phyloP scores from a whole-genome alignment of 176 grass and related monocot genomes.

The Melocanna baccifera region DNA sequence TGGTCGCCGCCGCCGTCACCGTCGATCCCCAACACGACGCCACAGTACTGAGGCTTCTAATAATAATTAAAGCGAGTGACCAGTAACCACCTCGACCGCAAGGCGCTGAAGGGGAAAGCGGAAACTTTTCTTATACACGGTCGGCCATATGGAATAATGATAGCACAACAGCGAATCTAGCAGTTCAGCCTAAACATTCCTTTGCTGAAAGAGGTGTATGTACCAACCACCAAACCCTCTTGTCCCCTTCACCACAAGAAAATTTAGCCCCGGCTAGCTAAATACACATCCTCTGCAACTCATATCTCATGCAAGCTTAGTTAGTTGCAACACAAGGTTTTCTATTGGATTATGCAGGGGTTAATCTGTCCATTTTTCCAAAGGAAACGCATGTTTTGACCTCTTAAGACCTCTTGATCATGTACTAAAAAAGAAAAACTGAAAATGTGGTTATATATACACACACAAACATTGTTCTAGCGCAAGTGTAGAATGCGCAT shows the following conservation, averaged over 20 bases:
- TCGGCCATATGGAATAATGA: neutral
- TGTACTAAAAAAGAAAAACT: neutral
- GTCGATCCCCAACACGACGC: conserved; percentile 1
- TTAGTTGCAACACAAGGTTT: neutral
- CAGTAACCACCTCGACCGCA: conserved; percentile 3
- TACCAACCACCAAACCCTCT: conserved; percentile 7
- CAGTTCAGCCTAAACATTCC: conserved; percentile 47
- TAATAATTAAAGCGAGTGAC: conserved; percentile 33
- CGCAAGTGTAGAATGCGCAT: too few species aligned
- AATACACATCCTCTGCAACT: neutral
- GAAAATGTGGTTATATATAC: neutral
- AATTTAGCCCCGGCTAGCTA: neutral
- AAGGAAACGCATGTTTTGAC: neutral
- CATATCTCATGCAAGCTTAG: neutral
- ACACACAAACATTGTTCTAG: too few species aligned
- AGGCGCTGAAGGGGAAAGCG: conserved; percentile 1
- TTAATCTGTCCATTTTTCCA: neutral
- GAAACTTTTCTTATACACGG: neutral
- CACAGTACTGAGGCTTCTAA: conserved; percentile 1
- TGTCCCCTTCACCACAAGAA: neutral
- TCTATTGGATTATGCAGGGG: neutral
- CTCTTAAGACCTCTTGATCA: neutral
- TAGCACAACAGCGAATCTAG: conserved; percentile 22
- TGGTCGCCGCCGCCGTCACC: conserved; percentile 13
- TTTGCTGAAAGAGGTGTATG: conserved; percentile 6